Conservation (phyloP, 1,284 basidiomycete genomes). For the Heterobasidion parviporum region DNA sequence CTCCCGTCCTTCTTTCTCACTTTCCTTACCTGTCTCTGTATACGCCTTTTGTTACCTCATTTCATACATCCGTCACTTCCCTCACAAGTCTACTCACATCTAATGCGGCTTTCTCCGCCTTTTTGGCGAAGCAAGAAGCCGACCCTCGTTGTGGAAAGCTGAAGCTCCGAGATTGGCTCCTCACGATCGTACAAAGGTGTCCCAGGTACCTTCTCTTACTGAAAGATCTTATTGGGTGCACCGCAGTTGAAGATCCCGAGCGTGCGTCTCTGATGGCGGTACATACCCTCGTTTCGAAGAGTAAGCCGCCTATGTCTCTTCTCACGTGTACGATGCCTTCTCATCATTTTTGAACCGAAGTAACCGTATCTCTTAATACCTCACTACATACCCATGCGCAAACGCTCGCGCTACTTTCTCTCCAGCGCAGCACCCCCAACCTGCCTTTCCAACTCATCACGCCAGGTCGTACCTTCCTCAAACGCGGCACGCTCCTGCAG, state of each 20-base stretch:
- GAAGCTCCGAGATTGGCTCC: conserved; percentile 75
- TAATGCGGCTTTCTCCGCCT: conserved; percentile 49
- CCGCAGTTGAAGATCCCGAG: conserved; percentile 57
- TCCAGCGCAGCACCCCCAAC: conserved; percentile 68
- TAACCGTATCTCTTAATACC: conserved; percentile 69
- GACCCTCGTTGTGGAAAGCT: conserved; percentile 65
- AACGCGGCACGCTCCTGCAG: conserved; percentile 55
- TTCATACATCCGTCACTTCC: conserved; percentile 55
- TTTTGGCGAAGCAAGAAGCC: conserved; percentile 52
- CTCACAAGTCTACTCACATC: conserved; percentile 43
- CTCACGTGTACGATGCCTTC: neutral
- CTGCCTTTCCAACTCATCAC: conserved; percentile 70
- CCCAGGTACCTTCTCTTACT: conserved; percentile 78
- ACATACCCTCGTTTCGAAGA: conserved; percentile 65
- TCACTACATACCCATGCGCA: conserved; percentile 72
- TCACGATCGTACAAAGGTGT: conserved; percentile 81
- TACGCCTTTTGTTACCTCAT: conserved; percentile 74
- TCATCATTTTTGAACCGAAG: conserved; percentile 28
- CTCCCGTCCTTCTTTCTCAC: conserved; percentile 38
- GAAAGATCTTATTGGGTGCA: conserved; percentile 67
- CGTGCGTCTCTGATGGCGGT: conserved; percentile 49
- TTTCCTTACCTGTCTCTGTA: conserved; percentile 61
- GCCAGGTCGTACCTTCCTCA: conserved; percentile 73
- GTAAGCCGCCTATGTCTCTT: conserved; percentile 28
- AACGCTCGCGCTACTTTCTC: conserved; percentile 62